These are phyloP conservation scores for Beta vulgaris DNA, from an alignment of 148 eudicot genomes.

Conservation along the genomic window DNA sequence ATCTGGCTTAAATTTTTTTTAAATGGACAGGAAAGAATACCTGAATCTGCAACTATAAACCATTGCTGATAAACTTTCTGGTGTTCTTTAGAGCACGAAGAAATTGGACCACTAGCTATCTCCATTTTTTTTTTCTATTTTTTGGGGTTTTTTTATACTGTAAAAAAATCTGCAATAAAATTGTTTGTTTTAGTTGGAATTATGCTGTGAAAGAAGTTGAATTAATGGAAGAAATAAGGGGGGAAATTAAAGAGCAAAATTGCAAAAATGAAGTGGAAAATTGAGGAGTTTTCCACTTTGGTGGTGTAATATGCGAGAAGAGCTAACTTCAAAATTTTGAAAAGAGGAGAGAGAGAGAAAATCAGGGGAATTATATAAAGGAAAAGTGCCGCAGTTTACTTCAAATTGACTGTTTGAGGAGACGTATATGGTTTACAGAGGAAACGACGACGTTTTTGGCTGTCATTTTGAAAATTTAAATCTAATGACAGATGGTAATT, in stretches of 20 bases:
- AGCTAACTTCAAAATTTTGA: constrained; percentile 14
- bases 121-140: constrained; percentile 35
- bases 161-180: background rate
- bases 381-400: constrained; percentile 1
- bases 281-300: background rate
- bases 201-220: background rate
- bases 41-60: constrained; percentile 73
- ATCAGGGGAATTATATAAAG: background rate
- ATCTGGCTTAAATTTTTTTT: background rate
- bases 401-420: background rate
- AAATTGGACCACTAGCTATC: constrained; percentile 41
- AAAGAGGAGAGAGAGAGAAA: background rate
- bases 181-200: background rate
- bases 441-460: background rate
- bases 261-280: background rate
- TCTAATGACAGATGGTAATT: too few species aligned
- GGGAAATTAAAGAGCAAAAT: background rate
- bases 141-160: background rate
- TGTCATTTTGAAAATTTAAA: too few species aligned
- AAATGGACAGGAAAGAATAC: constrained; percentile 26
- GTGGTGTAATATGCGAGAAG: background rate
- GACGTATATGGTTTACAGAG: too few species aligned
- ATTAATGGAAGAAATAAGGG: background rate
- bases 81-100: constrained; percentile 55
- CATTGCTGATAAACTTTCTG: constrained; percentile 69